phyloP scores from a whole-genome alignment of 306 rosid genomes.

The Lablab purpureus region DNA sequence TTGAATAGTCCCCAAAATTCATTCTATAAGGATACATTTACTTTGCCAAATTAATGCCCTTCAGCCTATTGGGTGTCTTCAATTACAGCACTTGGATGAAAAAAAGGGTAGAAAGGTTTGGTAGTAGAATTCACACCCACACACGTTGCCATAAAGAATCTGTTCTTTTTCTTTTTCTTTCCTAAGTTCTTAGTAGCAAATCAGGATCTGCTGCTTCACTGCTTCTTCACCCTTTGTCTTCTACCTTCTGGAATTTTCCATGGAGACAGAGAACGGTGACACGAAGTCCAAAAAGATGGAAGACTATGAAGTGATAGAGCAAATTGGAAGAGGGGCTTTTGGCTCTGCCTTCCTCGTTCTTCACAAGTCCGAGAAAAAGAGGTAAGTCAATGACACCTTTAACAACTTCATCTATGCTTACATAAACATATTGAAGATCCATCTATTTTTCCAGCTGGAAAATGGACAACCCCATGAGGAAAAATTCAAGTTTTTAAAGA shows the following conservation, averaged over 20 bases:
- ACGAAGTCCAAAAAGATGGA: slow-evolving; percentile 73
- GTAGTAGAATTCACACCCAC: slow-evolving; percentile 39
- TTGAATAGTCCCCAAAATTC: slow-evolving; percentile 41
- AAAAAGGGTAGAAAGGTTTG: slow-evolving; percentile 35
- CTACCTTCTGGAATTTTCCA: slow-evolving; percentile 58
- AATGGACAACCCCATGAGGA: slow-evolving; percentile 40
- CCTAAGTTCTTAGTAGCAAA: slow-evolving; percentile 42
- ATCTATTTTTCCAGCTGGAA: not conserved
- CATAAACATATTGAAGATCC: slow-evolving; percentile 23
- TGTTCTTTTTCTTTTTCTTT: slow-evolving; percentile 20
- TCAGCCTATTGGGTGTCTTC: slow-evolving; percentile 27
- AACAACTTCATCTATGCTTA: slow-evolving; percentile 31
- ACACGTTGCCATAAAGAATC: slow-evolving; percentile 31
- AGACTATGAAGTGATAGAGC: slow-evolving; percentile 88
- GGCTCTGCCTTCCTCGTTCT: slow-evolving; percentile 90
- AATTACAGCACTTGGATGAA: slow-evolving; percentile 38
- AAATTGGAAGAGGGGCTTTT: slow-evolving; percentile 93
- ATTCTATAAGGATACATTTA: slow-evolving; percentile 44
- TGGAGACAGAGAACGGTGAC: slow-evolving; percentile 77
- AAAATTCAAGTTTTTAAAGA: slow-evolving; percentile 16
- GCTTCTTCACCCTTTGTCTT: slow-evolving; percentile 46
- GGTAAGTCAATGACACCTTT: slow-evolving; percentile 49
- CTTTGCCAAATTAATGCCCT: slow-evolving; percentile 44
- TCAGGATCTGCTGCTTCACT: slow-evolving; percentile 50
- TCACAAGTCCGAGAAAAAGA: slow-evolving; percentile 80